Base-by-base conservation (phyloP, 495 filamentous ascomycete species). In the Cudoniella acicularis region DNA sequence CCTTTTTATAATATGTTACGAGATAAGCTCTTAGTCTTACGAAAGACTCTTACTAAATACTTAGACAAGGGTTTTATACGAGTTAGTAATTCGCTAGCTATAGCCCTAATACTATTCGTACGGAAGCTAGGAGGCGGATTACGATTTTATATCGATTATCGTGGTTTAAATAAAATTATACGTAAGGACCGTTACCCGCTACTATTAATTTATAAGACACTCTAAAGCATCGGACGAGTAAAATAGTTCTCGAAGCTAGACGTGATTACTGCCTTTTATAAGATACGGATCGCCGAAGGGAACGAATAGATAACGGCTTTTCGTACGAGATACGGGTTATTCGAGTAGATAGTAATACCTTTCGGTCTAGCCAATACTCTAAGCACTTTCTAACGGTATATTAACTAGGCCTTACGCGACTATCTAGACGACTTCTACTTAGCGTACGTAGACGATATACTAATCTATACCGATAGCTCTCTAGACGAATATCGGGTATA, bases 251-350 rank as follows among this genome's bases (percentile, higher is more conserved):
- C 64, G 16, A 69, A 69, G 51, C 48, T 69, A 10, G 67, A 69
- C 49, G 57, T 78, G 18, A 54, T 57, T 8, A 20, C 66, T n/a
- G 71, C 66, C 2, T 79, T 75, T 48, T 58, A 78, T 45, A 52
- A 63, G n/a, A 61, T 81, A 0, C 10, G 64, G 0, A 68, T 75
- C 0, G 25, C n/a, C 20, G 58, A 69, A 51, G 66, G 30, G 13
- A 36, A 63, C n/a, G 64, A 77, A 57, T 72, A 56, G 64, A 61
- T 68, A 45, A 79, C 66, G 0, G 65, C 60, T 9, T 79, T 78
- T 49, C 21, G 59, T 6, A 76, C 67, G 0, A 20, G 56, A n/a
- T 70, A 66, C 22, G 64, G 66, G 0, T 45, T 68, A 1, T 77
- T 49, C 36, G 40, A 76, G 49, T 73, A 49, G 23, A 24, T 52